Evolutionary conservation across 2,329 filamentous ascomycete species (phyloP), one percentile per base, ranked within the genome.

Genomic region (Phaeosphaeria sp.): DNA sequence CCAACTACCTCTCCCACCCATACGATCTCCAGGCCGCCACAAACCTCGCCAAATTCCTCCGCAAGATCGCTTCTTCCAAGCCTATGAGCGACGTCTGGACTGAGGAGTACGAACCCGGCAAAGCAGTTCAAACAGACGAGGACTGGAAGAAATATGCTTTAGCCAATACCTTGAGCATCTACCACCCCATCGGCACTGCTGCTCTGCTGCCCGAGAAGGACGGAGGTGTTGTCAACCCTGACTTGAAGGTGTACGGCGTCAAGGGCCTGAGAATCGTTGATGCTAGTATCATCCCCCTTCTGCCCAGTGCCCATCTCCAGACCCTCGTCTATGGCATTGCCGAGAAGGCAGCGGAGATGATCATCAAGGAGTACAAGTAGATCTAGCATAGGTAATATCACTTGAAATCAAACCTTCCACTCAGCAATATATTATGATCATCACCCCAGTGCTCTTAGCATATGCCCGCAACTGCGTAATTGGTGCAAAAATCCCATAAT

Each of bases 171-270:
- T 21, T 67, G 49, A 68, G 67, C 50, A 67, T 68, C 5, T 77
- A 71, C 39, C 75, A 77, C 39, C 75, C 74, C 1, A 52, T 76
- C 18, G 77, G 78, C 9, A 77, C 76, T 11, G 76, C 74, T 46
- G 74, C 77, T 1, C 48, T 73, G 56, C 60, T 72, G 20, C 57
- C 63, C 3, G 59, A 66, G 52, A 60, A 64, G 46, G 56, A 62
- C 22, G 68, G 67, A 2, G 71, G 71, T 41, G 71, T 72, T 7
- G 69, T 73, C 3, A 55, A 69, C 48, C 2, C 54, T 1, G 20
- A 57, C 2, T 47, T 73, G 49, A 66, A 56, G 48, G 68, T 72
- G 0, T 65, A 72, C 53, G 70, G 71, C 0, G 54, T 47, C 0
- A 60, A 61, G 21, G 54, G 60, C 2, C 39, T 74, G 55, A 63